These are phyloP conservation scores for Ballota nigra DNA, from an alignment of 257 asterid species.

Conservation along the genomic window DNA sequence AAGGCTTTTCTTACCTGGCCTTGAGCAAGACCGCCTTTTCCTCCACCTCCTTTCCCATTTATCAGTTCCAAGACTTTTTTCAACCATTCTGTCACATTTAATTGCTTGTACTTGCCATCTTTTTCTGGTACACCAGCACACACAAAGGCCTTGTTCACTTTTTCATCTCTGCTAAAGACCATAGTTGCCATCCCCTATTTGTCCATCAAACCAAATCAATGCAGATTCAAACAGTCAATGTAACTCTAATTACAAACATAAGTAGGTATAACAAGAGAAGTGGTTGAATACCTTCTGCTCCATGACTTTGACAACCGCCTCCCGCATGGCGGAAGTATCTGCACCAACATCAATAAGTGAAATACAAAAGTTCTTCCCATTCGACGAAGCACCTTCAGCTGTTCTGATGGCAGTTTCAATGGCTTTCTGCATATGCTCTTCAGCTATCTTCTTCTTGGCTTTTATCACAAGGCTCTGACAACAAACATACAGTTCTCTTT, in stretches of 20 bases:
- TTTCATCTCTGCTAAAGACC: slow-evolving; percentile 78
- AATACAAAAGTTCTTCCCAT: slow-evolving; percentile 79
- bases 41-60: slow-evolving; percentile 98
- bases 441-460: slow-evolving; percentile 82
- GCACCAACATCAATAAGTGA: slow-evolving; percentile 73
- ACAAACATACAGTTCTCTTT: slow-evolving; percentile 9
- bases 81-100: slow-evolving; percentile 81
- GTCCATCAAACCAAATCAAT: neutral
- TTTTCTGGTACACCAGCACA: slow-evolving; percentile 98
- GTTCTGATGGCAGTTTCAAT: slow-evolving; percentile 52
- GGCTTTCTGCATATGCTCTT: slow-evolving; percentile 79
- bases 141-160: slow-evolving; percentile 72
- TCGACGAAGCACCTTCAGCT: slow-evolving; percentile 72
- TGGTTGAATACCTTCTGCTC: slow-evolving; percentile 65
- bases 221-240: neutral
- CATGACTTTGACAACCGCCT: slow-evolving; percentile 94
- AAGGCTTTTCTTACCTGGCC: slow-evolving; percentile 71
- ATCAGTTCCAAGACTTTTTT: slow-evolving; percentile 65
- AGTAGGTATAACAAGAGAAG: neutral
- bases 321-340: slow-evolving; percentile 95
- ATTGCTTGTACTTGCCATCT: slow-evolving; percentile 51
- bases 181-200: slow-evolving; percentile 78
- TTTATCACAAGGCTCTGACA: slow-evolving; percentile 74
- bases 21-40: slow-evolving; percentile 90
- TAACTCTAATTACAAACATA: neutral